A percentile compares a stretch with the other conserved stretches of the same genome.
phyloP scores from a whole-genome alignment of 2,329 filamentous ascomycete genomes.

The Ophiocordyceps camponoti-saundersi region DNA sequence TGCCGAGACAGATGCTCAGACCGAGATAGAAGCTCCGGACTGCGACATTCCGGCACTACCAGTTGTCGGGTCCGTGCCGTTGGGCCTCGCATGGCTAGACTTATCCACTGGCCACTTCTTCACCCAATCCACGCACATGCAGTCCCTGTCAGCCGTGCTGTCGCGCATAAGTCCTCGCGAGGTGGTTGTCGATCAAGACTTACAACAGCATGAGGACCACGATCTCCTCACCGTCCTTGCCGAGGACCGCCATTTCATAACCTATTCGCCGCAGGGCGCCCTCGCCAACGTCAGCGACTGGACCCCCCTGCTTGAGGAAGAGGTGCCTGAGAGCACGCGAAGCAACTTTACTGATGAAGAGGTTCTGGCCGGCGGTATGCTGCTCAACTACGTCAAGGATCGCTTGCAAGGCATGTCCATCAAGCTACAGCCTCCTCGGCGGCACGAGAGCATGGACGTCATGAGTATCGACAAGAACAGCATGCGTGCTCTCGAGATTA shows the following conservation, averaged over 20 bases:
- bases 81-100: slow-evolving; percentile 88
- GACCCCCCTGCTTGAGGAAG: slow-evolving; percentile 60
- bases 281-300: slow-evolving; percentile 44
- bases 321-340: slow-evolving; percentile 36
- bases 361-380: slow-evolving; percentile 55
- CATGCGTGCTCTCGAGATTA: slow-evolving; percentile 75
- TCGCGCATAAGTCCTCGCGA: slow-evolving; percentile 74
- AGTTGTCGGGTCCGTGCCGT: slow-evolving; percentile 10
- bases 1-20: too few relatives aligned
- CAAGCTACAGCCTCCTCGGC: slow-evolving; percentile 68
- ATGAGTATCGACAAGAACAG: slow-evolving; percentile 91
- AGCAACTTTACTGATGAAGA: slow-evolving; percentile 50
- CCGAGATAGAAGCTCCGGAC: not conserved
- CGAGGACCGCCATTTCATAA: slow-evolving; percentile 61
- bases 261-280: slow-evolving; percentile 41
- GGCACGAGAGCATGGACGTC: slow-evolving; percentile 55
- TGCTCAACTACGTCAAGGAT: slow-evolving; percentile 73
- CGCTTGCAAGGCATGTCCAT: slow-evolving; percentile 62
- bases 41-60: slow-evolving; percentile 2
- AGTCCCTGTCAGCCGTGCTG: slow-evolving; percentile 60
- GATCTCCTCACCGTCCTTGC: slow-evolving; percentile 50
- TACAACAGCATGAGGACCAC: slow-evolving; percentile 40
- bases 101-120: slow-evolving; percentile 89
- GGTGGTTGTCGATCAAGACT: slow-evolving; percentile 55
- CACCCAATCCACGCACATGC: slow-evolving; percentile 58